Evolutionary conservation across 176 grass and related monocot genomes (phyloP), one percentile per base, ranked within the genome.

Genomic region (Oryza glumipatula): DNA sequence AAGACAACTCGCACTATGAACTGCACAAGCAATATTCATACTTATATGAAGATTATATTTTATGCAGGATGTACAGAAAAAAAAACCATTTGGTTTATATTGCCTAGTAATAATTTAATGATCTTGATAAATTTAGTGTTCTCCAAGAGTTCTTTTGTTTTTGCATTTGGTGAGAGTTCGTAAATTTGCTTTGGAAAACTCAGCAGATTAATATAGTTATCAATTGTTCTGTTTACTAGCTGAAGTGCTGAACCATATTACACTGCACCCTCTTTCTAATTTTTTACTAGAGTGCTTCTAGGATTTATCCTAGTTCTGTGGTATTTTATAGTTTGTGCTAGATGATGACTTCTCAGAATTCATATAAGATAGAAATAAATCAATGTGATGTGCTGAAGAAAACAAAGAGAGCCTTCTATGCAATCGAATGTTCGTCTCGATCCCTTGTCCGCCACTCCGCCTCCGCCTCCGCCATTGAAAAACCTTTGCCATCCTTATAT

Each of bases 221-320:
- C 45, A 56, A 45, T 44, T 78, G 8, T 83, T 83, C 33, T 44
- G 28, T n/a, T 78, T 83, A 28, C 54, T 73, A 72, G 17, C 46
- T 78, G 32, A 72, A 63, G 54, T 58, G 17, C 54, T 58, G 54
- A 58, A 58, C 54, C 54, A 58, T 58, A 33, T 6, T 61, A 54
- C 60, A 80, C 2, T 65, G 30, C 48, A 64, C 32, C n/a, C 6
- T 12, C 14, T 51, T 73, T 72, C 28, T 64, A 72, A 35, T 17
- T 19, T 43, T 86, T 0, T 14, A 36, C 36, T 67, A 32, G 22
- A 65, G 58, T 67, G 44, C 19, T 26, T 68, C 13, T 69, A 61
- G 36, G 49, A 8, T 65, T 65, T 76, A 10, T 81, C 41, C 22
- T 79, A 28, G 30, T 79, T 17, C 23, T 47, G 17, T 47, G 41